A percentile compares a stretch with the other conserved stretches of the same genome.
These are phyloP conservation scores for Rhodotorula sp. DNA, from an alignment of 1,284 basidiomycete species.

Conservation along the genomic window DNA sequence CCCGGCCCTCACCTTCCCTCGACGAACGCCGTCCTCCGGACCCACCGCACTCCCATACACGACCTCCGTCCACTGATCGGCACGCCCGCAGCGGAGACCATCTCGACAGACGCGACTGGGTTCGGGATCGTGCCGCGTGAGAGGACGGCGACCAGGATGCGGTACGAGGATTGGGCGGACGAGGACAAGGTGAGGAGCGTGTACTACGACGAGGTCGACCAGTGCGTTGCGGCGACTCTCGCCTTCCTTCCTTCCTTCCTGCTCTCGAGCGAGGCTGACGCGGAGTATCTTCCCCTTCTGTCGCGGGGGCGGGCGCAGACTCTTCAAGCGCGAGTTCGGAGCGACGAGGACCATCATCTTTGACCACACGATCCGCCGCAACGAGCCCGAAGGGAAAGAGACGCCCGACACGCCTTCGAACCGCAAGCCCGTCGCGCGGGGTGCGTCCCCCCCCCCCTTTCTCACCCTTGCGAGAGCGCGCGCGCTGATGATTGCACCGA, in stretches of 20 bases:
- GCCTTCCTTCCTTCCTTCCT: not conserved
- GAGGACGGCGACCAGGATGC: conserved; percentile 41
- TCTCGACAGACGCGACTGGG: conserved; percentile 58
- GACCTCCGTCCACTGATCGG: conserved; percentile 49
- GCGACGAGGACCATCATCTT: conserved; percentile 61
- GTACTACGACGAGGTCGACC: conserved; percentile 62
- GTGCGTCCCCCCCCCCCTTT: not conserved
- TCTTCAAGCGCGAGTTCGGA: conserved; percentile 62
- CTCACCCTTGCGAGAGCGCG: not conserved
- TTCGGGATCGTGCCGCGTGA: conserved; percentile 57
- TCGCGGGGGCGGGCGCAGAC: not conserved
- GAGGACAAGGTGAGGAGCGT: conserved; percentile 56
- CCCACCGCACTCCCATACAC: conserved; percentile 10
- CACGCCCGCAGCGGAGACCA: conserved; percentile 60
- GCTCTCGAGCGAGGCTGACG: not conserved
- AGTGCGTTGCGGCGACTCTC: conserved; percentile 34
- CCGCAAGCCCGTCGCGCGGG: conserved; percentile 53
- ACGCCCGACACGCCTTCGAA: conserved; percentile 50
- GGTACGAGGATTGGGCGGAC: conserved; percentile 53
- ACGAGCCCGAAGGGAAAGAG: conserved; percentile 48
- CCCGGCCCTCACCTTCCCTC: not conserved
- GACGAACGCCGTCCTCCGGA: conserved; percentile 12
- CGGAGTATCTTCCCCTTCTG: too few species aligned
- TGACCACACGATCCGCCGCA: conserved; percentile 60
- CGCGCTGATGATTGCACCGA: not conserved